Evolutionary conservation across 1,284 basidiomycete species (phyloP).

Genomic region (Pseudozyma sp.): DNA sequence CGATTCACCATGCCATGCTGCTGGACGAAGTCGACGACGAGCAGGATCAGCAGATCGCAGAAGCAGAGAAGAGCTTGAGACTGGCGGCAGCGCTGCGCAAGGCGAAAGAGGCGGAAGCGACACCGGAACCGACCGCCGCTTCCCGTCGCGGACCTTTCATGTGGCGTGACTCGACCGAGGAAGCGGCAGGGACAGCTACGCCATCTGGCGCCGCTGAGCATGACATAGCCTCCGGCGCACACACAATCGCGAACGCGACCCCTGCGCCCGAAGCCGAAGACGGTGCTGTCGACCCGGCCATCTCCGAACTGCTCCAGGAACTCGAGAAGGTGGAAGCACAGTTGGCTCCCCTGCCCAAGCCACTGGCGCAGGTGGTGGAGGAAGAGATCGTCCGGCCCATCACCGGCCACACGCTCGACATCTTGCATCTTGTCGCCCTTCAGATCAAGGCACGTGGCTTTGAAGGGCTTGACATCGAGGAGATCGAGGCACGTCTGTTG

Average conservation of each 20-base stretch:
- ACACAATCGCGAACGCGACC: constrained; percentile 13
- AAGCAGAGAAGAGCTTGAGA: constrained; percentile 19
- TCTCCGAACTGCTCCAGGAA: constrained; percentile 12
- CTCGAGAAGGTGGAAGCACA: constrained; percentile 14
- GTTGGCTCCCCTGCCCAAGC: constrained; percentile 19
- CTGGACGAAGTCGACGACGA: constrained; percentile 36
- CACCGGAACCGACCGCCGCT: constrained; percentile 29
- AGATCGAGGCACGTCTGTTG: constrained; percentile 28
- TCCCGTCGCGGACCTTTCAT: constrained; percentile 42
- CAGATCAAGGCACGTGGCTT: constrained; percentile 15
- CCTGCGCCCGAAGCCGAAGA: constrained; percentile 5
- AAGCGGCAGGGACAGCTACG: constrained; percentile 22
- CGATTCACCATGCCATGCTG: constrained; percentile 36
- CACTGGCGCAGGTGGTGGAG: constrained; percentile 37
- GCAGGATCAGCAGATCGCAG: constrained; percentile 20
- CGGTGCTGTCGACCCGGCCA: constrained; percentile 7
- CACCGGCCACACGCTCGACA: constrained; percentile 34
- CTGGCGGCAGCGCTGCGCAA: constrained; percentile 23
- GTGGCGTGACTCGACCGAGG: constrained; percentile 47
- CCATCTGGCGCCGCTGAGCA: constrained; percentile 4
- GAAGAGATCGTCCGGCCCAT: constrained; percentile 40
- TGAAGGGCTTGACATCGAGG: constrained; percentile 12
- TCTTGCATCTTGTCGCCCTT: constrained; percentile 37
- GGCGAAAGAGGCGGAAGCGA: constrained; percentile 12
- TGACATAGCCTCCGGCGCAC: background rate